phyloP scores from a whole-genome alignment of 2,329 filamentous ascomycete genomes.

The Xylaria sp. region DNA sequence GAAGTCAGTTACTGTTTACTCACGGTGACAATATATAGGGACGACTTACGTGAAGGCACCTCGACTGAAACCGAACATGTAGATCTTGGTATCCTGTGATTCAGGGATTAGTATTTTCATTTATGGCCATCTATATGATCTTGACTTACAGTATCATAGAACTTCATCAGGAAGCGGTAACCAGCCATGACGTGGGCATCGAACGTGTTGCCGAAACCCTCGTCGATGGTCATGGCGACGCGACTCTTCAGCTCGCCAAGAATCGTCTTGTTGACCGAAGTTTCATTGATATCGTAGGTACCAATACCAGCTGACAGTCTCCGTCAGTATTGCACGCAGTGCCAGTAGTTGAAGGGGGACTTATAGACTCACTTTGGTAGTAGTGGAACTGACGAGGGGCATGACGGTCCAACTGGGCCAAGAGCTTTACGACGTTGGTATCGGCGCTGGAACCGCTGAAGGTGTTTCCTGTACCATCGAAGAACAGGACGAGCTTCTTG shows the following conservation, averaged over 20 bases:
- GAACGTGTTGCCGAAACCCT: slow-evolving; percentile 43
- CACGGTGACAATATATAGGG: background rate
- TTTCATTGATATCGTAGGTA: slow-evolving; percentile 43
- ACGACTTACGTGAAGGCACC: slow-evolving; percentile 41
- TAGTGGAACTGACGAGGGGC: slow-evolving; percentile 43
- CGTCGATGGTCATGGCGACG: slow-evolving; percentile 38
- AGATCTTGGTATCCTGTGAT: slow-evolving; percentile 43
- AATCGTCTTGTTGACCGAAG: slow-evolving; percentile 36
- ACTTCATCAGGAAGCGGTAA: slow-evolving; percentile 51
- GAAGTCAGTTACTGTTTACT: background rate
- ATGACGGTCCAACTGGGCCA: slow-evolving; percentile 42
- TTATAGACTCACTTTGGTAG: slow-evolving; percentile 39
- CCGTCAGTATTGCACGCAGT: background rate
- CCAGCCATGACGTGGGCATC: slow-evolving; percentile 48
- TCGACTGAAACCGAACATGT: slow-evolving; percentile 50
- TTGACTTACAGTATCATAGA: slow-evolving; percentile 37
- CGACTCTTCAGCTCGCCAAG: slow-evolving; percentile 34
- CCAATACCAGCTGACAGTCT: slow-evolving; percentile 41
- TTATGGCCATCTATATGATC: too few species aligned
- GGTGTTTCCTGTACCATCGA: slow-evolving; percentile 45
- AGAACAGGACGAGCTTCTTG: slow-evolving; percentile 42
- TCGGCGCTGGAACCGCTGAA: slow-evolving; percentile 44
- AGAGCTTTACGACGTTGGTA: slow-evolving; percentile 50
- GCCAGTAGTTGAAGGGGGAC: too few species aligned
- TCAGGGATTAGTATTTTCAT: background rate